Evolutionary conservation across 2,329 filamentous ascomycete species (phyloP), one percentile per base, ranked within the genome.

Genomic region (Clonostachys rhizophaga): DNA sequence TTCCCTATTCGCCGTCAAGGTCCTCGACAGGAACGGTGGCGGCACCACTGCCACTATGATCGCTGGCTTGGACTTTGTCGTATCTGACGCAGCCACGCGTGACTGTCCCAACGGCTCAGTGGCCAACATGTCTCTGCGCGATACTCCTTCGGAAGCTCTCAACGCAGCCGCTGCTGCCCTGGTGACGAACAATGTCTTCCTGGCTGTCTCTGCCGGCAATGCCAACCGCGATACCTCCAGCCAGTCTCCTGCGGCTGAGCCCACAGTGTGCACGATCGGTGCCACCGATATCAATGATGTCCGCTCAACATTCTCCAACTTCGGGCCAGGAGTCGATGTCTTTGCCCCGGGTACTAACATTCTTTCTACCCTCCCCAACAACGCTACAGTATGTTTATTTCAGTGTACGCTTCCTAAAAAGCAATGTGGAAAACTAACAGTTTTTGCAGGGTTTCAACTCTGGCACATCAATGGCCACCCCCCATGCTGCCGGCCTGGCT

Each of bases 241-340:
- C 16, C 47, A 43, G 11, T 55, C 51, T 3, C 52, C 53, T 13
- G 51, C 51, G 3, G 55, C 52, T 2, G 52, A 57, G n/a, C 47
- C 53, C 8, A 47, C 47, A 8, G 50, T 47, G 13, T 52, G 58
- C 49, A 55, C 56, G 8, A 55, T 58, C 20, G 57, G 52, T n/a
- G 53, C 51, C 16, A 69, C 64, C 41, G 47, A 46, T 42, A 64
- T 67, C 44, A 50, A 51, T 12, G 66, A 70, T 50, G 51, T 53
- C n/a, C 58, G 61, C 9, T 63, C 70, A 10, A 58, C 53, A 39
- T 77, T 69, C 66, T 77, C 73, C 58, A 79, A 79, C 67, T 74
- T 65, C 44, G 76, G 76, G 42, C 35, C 55, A 33, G 35, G 65
- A 14, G 64, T 79, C 48, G 72, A 78, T 51, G 61, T 79, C 50